Base-by-base conservation (phyloP, 257 asterid species). In the Cynanchum wilfordii region DNA sequence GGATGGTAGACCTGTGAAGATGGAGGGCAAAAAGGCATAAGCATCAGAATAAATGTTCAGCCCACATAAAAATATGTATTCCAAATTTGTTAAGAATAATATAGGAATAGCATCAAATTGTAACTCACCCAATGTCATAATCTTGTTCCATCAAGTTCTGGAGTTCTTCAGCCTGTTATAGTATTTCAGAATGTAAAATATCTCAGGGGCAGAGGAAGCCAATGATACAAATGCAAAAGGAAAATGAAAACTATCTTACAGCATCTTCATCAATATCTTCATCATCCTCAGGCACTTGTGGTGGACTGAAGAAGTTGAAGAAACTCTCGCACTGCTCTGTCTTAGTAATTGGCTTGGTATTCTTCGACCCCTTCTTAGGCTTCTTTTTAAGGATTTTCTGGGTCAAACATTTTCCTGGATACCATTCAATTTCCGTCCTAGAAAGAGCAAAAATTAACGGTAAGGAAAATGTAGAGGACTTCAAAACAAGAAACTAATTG, bases 301-400 rank as follows among this genome's bases (percentile, higher is more conserved):
- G 97, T 66, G 98, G 98, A 78, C 89, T 85, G 73, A 93, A 93
- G 87, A 93, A 93, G 81, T 91, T 92, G 81, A 93, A 93, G 81
- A 93, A 93, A 69, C 96, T 93, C 66, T 88, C 96, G 71, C 97
- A 91, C 13, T 87, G 84, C 81, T 91, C 97, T 19, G 90, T 91
- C 82, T 88, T 89, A 5, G 90, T 88, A 51, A 89, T 79, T 47
- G 92, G 96, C 73, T 88, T 89, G 29, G 88, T 84, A 80, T 85
- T 85, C 69, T 91, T 88, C 20, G 96, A 86, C 13, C 98, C 96
- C 76, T 91, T 91, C 90, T 88, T 93, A 10, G 97, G 91, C 83
- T 89, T 93, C 88, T 88, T 91, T 78, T 87, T 91, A 58, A 93
- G 81, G 70, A 88, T 79, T 82, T 87, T 89, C 59, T 89, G 96